Base-by-base conservation (phyloP, 2,329 filamentous ascomycete species). In the Aspergillus calidoustus region DNA sequence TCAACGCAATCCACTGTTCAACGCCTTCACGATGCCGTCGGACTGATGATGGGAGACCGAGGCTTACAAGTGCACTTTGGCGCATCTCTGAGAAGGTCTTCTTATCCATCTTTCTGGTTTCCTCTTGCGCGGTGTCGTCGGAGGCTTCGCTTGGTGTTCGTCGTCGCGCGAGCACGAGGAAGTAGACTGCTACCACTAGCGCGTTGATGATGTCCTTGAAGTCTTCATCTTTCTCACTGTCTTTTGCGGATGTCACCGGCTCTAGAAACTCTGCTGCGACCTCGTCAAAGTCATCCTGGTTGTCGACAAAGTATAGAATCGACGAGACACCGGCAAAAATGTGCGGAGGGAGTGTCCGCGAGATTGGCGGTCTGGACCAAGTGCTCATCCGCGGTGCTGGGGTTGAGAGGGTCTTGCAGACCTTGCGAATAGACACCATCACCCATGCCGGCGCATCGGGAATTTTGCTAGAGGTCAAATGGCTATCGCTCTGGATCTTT, bases 261-360 rank as follows among this genome's bases (percentile, higher is more conserved):
- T 75, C 74, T 7, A 78, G 55, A 53, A 79, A 77, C 23, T 76
- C 73, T 11, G 70, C 59, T 38, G 65, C 66, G 15, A 76, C 74
- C 23, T 75, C 71, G 30, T 75, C 75, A 1, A 87, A 70, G 1
- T 81, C 76, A 5, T 75, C 75, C 84, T 83, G 52, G 77, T 78
- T 51, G 79, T 75, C 66, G 13, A 77, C 69, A 38, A 78, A 67
- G 43, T 85, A 87, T 50, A 84, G 69, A 77, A 80, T 90, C 3
- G 80, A 83, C 28, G 80, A 89, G 55, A 93, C 83, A 1, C 91
- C 92, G 0, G 91, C 89, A 53, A 91, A 86, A 0, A 96, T 84
- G 57, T 92, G 91, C 0, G 90, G 90, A 0, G 86, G 87, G 3
- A 93, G 83, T 4, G 81, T 82, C 30, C 73, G 67, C 1, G 77